Evolutionary conservation across 805 yeast species (phyloP), one percentile per base, ranked within the genome.

Genomic region (Wickerhamiella siamensis): DNA sequence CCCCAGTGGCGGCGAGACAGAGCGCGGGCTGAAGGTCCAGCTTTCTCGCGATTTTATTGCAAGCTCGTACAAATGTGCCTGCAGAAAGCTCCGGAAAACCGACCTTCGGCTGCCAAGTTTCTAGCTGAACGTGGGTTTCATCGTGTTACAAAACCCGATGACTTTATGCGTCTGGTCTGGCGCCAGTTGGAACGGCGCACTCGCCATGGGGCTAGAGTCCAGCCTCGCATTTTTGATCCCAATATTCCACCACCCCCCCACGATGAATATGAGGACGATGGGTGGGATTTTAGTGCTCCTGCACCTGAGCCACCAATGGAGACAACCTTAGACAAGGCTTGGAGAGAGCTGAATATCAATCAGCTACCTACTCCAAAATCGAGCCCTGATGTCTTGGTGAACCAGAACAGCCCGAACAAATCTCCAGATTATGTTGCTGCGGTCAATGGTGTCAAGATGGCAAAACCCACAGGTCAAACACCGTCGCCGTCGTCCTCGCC

Each of bases 51-150:
- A n/a, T 46, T 49, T 5, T 58, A 71, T 31, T 72, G 66, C 44
- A 66, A 65, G 43, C 82, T 88, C 60, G 74, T 80, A 24, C 62
- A 65, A 26, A 61, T 63, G 38, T 86, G 95, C 56, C 61, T 88
- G 45, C 59, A 68, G 17, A 83, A 79, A 57, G 73, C 75, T 45
- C 91, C 94, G 1, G 47, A 47, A 2, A 55, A 64, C 43, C 68
- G 97, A 47, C 86, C 88, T 0, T 58, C 72, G 15, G 82, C 88
- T 0, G 46, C 56, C 0, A 61, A 63, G 12, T 63, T 91, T 37
- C 61, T 82, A 44, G 68, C 67, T 35, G 70, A 69, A 38, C 65
- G 66, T 39, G 79, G 78, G 52, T 60, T 80, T 16, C 12, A 12
- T n/a, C 27, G 17, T 10, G 21, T 15, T 15, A 22, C 21, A 4